Conservation (phyloP, 345 rosid genomes). For the Populus ilicifolia region DNA sequence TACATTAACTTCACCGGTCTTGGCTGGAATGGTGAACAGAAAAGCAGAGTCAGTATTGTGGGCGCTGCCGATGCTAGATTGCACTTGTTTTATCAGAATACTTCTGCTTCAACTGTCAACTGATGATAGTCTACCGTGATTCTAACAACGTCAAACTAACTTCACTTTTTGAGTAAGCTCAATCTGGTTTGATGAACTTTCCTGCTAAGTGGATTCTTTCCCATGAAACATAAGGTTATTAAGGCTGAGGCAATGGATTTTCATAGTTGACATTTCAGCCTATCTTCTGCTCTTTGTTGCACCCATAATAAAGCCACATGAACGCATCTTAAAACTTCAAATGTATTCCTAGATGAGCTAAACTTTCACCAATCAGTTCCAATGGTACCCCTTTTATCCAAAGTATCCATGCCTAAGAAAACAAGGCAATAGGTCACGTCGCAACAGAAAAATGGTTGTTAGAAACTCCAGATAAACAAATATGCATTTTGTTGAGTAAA, state of each 20-base stretch:
- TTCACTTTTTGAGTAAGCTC: background rate
- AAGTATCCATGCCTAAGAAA: slow-evolving; percentile 10
- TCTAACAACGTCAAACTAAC: background rate
- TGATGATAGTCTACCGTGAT: background rate
- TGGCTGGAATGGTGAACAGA: background rate
- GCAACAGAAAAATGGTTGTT: background rate
- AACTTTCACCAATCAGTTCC: background rate
- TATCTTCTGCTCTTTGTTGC: background rate
- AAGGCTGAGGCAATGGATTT: background rate
- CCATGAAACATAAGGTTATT: background rate
- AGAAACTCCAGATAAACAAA: background rate
- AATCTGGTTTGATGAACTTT: background rate
- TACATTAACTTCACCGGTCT: background rate
- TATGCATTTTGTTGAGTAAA: background rate
- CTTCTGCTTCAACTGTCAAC: background rate
- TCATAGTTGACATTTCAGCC: background rate
- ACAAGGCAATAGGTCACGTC: background rate
- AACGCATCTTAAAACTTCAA: background rate
- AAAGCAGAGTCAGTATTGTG: background rate
- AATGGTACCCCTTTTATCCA: background rate
- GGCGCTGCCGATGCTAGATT: background rate
- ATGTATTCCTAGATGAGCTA: background rate
- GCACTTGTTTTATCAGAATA: background rate
- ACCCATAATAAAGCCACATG: background rate
- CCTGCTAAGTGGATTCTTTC: background rate